Percentiles rank a stretch among this genome's conserved stretches.
Evolutionary conservation across 2,329 filamentous ascomycete species (phyloP).

Genomic region (Cladosporium sp.): DNA sequence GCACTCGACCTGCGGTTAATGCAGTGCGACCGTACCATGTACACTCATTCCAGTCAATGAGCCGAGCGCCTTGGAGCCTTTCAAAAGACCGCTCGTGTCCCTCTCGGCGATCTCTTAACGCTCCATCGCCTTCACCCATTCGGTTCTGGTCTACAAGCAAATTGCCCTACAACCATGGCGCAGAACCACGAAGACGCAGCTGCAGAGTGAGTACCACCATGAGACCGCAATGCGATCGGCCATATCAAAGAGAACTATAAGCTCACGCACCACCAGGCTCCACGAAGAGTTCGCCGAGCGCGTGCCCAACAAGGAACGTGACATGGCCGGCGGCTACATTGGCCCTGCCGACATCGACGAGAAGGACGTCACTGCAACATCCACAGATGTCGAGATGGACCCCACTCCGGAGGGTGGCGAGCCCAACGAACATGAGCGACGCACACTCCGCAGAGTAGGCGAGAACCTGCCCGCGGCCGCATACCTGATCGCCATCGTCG

Average conservation of each 20-base stretch:
- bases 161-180: conserved; percentile 15
- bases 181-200: conserved; percentile 27
- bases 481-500: conserved; percentile 47
- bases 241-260: not conserved
- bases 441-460: conserved; percentile 42
- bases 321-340: conserved; percentile 18
- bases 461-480: conserved; percentile 45
- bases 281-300: conserved; percentile 23
- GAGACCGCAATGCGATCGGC: too few relatives aligned
- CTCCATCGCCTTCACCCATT: not conserved
- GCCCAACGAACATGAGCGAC: conserved; percentile 41
- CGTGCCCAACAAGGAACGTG: conserved; percentile 9
- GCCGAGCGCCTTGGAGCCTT: not conserved
- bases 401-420: conserved; percentile 30
- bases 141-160: not conserved
- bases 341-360: conserved; percentile 6
- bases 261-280: conserved; percentile 13
- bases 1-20: not conserved
- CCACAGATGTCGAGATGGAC: conserved; percentile 18
- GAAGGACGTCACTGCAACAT: conserved; percentile 17
- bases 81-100: not conserved
- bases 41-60: not conserved
- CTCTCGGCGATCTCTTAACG: not conserved
- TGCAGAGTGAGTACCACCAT: conserved; percentile 18
- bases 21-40: conserved; percentile 12